A percentile compares a stretch with the other conserved stretches of the same genome.
These are phyloP conservation scores for Marasmius sp. DNA, from an alignment of 1,284 basidiomycete species.

Conservation along the genomic window DNA sequence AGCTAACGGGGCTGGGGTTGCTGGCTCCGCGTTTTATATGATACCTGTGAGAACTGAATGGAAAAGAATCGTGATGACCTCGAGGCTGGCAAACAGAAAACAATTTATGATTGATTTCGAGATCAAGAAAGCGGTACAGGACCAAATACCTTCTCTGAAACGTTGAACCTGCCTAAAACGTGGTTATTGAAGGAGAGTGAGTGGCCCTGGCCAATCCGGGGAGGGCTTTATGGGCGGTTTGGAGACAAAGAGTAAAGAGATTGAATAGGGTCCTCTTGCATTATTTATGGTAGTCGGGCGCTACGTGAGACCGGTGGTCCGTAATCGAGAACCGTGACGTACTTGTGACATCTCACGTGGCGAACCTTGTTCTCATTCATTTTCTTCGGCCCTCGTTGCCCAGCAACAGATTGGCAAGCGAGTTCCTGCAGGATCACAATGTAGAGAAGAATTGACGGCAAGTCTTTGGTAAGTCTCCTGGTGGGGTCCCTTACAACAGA, in stretches of 20 bases:
- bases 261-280: too few relatives aligned
- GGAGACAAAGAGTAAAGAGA: too few relatives aligned
- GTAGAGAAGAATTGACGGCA: too few relatives aligned
- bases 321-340: neutral
- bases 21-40: neutral
- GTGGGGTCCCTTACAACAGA: too few relatives aligned
- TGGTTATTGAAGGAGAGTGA: neutral
- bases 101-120: neutral
- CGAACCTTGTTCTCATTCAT: neutral
- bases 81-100: neutral
- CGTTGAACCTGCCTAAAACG: neutral
- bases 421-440: too few relatives aligned
- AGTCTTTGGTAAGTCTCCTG: too few relatives aligned
- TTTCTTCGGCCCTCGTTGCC: neutral
- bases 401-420: neutral
- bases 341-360: neutral
- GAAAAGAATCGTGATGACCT: neutral
- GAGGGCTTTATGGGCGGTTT: too few relatives aligned
- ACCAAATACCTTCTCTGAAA: neutral
- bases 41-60: neutral
- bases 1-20: neutral
- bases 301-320: neutral
- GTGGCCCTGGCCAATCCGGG: neutral
- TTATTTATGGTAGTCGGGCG: too few relatives aligned
- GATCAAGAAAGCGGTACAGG: neutral